Evolutionary conservation across 1,139 yeast species (phyloP).

Genomic region (Hyphopichia fennica): DNA sequence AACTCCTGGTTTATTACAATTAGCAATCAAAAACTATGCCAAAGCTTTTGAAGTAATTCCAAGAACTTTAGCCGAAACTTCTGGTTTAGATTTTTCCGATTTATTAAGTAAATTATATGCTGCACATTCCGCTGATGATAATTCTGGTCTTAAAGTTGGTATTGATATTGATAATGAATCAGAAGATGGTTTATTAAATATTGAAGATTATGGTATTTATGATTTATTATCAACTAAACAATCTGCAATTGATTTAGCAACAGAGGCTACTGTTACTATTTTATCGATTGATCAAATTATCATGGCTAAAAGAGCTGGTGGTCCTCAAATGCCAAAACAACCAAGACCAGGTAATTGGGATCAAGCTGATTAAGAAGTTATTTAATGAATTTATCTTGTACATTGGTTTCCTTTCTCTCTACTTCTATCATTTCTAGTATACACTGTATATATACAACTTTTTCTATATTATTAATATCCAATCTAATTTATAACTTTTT

Average conservation of each 20-base stretch:
- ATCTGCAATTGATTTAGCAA: slow-evolving; percentile 89
- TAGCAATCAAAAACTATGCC: slow-evolving; percentile 92
- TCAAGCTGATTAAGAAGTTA: slow-evolving; percentile 80
- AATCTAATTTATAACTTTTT: slow-evolving; percentile 10
- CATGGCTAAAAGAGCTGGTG: slow-evolving; percentile 96
- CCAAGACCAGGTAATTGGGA: slow-evolving; percentile 97
- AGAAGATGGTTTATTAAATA: slow-evolving; percentile 70
- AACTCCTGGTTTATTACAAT: slow-evolving; percentile 90
- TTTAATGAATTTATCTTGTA: neutral
- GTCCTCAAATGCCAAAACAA: slow-evolving; percentile 89
- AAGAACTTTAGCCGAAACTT: slow-evolving; percentile 88
- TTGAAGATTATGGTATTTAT: slow-evolving; percentile 65
- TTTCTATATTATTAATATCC: slow-evolving; percentile 1
- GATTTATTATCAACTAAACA: slow-evolving; percentile 81
- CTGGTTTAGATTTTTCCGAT: slow-evolving; percentile 90
- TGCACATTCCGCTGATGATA: slow-evolving; percentile 56
- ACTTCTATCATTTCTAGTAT: neutral
- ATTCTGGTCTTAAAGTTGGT: slow-evolving; percentile 50
- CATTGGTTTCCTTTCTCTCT: neutral
- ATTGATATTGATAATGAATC: slow-evolving; percentile 71
- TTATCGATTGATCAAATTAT: slow-evolving; percentile 88
- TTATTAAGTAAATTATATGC: slow-evolving; percentile 85
- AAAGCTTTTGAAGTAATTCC: slow-evolving; percentile 94
- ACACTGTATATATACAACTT: neutral
- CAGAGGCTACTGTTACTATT: slow-evolving; percentile 92